Evolutionary conservation across 164 flowering plant genomes (phyloP).

Genomic region (Vitis rupestris): DNA sequence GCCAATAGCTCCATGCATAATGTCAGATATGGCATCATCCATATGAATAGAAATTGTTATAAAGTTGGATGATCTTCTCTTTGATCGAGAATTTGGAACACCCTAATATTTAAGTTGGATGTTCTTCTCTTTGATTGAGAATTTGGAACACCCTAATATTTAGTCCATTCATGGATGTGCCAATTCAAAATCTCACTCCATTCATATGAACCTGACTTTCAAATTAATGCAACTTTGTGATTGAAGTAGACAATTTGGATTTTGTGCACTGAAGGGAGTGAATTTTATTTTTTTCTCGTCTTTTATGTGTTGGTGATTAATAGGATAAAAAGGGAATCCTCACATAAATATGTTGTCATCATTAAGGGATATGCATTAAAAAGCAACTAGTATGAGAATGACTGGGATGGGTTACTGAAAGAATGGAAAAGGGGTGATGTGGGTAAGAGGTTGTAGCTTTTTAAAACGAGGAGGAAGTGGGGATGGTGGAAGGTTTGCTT

Average conservation of each 20-base stretch:
- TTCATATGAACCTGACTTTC: neutral
- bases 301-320: too few relatives aligned
- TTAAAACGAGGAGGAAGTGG: too few relatives aligned
- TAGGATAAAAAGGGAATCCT: neutral
- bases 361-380: neutral
- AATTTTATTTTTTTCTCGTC: too few relatives aligned
- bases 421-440: too few relatives aligned
- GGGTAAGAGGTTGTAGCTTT: too few relatives aligned
- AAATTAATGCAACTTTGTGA: neutral
- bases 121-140: neutral
- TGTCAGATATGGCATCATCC: neutral
- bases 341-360: neutral
- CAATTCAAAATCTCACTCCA: neutral
- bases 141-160: neutral
- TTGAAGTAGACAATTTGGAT: neutral
- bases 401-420: neutral
- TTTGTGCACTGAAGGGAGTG: too few relatives aligned
- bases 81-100: neutral
- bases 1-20: too few relatives aligned
- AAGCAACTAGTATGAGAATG: neutral
- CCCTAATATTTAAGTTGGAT: neutral
- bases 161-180: neutral
- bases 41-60: neutral
- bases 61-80: neutral
- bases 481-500: too few relatives aligned